phyloP scores from a whole-genome alignment of 306 rosid species.

The Rosa persica region DNA sequence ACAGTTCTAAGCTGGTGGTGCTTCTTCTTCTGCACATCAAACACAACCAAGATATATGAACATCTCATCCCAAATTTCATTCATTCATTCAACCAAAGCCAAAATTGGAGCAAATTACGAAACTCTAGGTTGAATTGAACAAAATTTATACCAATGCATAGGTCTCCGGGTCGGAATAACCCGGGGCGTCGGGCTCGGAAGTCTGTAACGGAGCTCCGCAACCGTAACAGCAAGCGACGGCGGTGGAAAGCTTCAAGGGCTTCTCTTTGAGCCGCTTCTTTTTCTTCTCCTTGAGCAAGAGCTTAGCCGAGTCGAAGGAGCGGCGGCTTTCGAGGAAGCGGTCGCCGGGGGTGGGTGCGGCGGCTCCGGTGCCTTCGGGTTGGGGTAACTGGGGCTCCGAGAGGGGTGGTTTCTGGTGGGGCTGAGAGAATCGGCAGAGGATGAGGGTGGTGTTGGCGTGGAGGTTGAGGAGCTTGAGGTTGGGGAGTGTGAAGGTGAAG shows the following conservation, averaged over 20 bases:
- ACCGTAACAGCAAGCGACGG: conserved; percentile 69
- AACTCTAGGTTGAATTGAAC: not conserved
- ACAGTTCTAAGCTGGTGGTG: conserved; percentile 86
- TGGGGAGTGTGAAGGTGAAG: conserved; percentile 27
- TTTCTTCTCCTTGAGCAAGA: conserved; percentile 47
- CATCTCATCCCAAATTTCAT: not conserved
- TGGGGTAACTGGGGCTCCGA: conserved; percentile 24
- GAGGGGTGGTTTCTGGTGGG: conserved; percentile 25
- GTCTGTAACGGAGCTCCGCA: conserved; percentile 94
- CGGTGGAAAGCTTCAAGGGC: conserved; percentile 41
- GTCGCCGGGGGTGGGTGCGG: conserved; percentile 83
- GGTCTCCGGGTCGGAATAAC: conserved; percentile 65
- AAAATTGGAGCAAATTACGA: not conserved
- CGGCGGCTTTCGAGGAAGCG: conserved; percentile 63
- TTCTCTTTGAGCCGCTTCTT: conserved; percentile 45
- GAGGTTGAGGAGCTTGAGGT: conserved; percentile 22
- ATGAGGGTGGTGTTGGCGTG: conserved; percentile 29
- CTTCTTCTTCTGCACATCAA: conserved; percentile 71
- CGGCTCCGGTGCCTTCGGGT: conserved; percentile 68
- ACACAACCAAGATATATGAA: not conserved
- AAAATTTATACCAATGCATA: conserved; percentile 55
- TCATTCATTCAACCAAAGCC: not conserved
- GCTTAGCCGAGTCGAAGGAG: conserved; percentile 59
- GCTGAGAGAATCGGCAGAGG: conserved; percentile 38
- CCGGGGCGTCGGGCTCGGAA: conserved; percentile 65